Evolutionary conservation across 441 rosid genomes (phyloP).

Genomic region (Aquilaria agallochum): DNA sequence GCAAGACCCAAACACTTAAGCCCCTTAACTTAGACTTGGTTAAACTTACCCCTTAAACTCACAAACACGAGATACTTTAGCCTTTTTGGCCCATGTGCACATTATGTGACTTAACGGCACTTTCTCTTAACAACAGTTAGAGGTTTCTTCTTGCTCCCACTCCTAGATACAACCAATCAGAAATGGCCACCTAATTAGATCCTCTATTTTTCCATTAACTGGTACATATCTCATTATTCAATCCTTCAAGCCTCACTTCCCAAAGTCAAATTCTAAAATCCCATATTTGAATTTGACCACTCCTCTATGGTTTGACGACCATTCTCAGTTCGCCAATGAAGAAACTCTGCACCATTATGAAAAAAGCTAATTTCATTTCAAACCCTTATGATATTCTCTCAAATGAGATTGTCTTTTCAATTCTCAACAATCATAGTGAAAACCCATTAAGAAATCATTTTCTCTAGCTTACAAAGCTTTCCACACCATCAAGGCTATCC

Average conservation of each 20-base stretch:
- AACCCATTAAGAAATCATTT: conserved; percentile 26
- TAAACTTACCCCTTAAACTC: too few relatives aligned
- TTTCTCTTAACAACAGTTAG: too few relatives aligned
- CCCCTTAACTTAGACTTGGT: too few relatives aligned
- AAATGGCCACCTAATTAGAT: not conserved
- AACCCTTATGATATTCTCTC: conserved; percentile 21
- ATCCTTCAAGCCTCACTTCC: too few relatives aligned
- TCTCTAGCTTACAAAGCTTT: conserved; percentile 24
- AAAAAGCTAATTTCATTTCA: not conserved
- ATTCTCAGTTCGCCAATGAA: not conserved
- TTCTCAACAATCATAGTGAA: conserved; percentile 24
- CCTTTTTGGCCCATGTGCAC: too few relatives aligned
- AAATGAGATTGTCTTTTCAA: conserved; percentile 20
- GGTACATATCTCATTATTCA: too few relatives aligned
- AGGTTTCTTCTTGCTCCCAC: too few relatives aligned
- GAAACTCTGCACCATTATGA: not conserved
- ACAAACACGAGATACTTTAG: too few relatives aligned
- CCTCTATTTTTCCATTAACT: not conserved
- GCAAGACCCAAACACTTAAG: too few relatives aligned
- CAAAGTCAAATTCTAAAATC: not conserved
- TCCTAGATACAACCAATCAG: too few relatives aligned
- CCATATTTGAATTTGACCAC: not conserved
- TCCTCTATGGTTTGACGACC: not conserved
- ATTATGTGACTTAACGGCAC: too few relatives aligned
- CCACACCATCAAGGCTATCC: conserved; percentile 22